phyloP scores from a whole-genome alignment of 768 basidiomycete genomes.

The Podaxis sp. region DNA sequence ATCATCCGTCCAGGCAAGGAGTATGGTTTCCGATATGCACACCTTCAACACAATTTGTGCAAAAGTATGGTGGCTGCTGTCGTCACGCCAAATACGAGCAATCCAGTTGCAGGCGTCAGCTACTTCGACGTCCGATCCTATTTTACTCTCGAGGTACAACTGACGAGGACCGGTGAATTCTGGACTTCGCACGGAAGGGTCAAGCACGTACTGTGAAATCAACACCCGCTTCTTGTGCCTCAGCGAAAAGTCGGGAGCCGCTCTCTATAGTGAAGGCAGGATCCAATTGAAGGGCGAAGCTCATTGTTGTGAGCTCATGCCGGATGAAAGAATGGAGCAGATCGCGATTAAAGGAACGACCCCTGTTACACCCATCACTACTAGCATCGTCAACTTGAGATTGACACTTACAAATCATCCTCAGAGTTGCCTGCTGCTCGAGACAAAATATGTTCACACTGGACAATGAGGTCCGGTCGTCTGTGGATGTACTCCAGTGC shows the following conservation, averaged over 20 bases:
- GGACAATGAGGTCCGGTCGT: slow-evolving; percentile 52
- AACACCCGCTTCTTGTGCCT: slow-evolving; percentile 58
- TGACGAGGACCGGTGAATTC: slow-evolving; percentile 23
- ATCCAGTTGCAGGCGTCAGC: slow-evolving; percentile 39
- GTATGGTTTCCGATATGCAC: slow-evolving; percentile 15
- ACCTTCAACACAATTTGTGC: slow-evolving; percentile 59
- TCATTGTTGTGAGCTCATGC: slow-evolving; percentile 52
- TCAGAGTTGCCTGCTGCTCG: slow-evolving; percentile 29
- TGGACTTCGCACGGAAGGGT: slow-evolving; percentile 8
- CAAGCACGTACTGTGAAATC: slow-evolving; percentile 51
- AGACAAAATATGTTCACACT: slow-evolving; percentile 48
- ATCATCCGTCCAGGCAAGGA: neutral
- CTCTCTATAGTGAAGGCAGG: slow-evolving; percentile 48
- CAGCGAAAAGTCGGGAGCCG: slow-evolving; percentile 47
- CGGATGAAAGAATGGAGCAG: slow-evolving; percentile 55
- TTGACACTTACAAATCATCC: slow-evolving; percentile 26
- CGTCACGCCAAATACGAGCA: slow-evolving; percentile 52
- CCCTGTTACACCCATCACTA: neutral
- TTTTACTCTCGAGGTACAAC: slow-evolving; percentile 57
- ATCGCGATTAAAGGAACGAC: slow-evolving; percentile 40
- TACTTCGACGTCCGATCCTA: slow-evolving; percentile 46
- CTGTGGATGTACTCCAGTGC: slow-evolving; percentile 22
- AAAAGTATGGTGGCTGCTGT: slow-evolving; percentile 55
- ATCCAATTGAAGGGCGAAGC: slow-evolving; percentile 50
- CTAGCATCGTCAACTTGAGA: neutral